phyloP scores from a whole-genome alignment of 2,329 filamentous ascomycete genomes.

The Aspergillus fumigatiaffinis region DNA sequence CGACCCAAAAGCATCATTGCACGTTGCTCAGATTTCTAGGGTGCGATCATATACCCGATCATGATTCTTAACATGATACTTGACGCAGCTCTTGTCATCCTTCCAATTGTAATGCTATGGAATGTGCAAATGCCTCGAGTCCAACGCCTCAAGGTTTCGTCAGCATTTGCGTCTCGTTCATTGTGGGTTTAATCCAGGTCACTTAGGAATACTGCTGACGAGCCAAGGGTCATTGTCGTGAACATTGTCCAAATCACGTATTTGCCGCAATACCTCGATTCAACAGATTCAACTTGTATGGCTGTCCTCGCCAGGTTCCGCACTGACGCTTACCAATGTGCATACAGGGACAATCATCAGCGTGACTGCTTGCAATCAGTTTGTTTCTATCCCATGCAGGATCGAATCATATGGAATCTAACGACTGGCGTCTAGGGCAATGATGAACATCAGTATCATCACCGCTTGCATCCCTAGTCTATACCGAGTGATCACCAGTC shows the following conservation, averaged over 20 bases:
- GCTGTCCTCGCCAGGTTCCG: not conserved
- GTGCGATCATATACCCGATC: slow-evolving; percentile 8
- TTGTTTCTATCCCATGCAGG: too few relatives aligned
- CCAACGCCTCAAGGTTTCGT: slow-evolving; percentile 1
- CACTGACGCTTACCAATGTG: not conserved
- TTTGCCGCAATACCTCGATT: slow-evolving; percentile 7
- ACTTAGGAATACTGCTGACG: not conserved
- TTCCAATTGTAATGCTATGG: slow-evolving; percentile 8
- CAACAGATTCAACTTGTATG: slow-evolving; percentile 11
- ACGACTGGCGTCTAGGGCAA: not conserved
- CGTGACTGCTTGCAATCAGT: slow-evolving; percentile 12
- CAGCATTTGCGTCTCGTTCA: slow-evolving; percentile 3
- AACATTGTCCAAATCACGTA: not conserved
- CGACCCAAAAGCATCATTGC: not conserved
- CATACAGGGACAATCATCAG: slow-evolving; percentile 9
- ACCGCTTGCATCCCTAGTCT: slow-evolving; percentile 13
- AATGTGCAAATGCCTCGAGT: slow-evolving; percentile 9
- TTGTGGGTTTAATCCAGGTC: not conserved
- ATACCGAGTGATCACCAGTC: slow-evolving; percentile 9
- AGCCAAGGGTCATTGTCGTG: not conserved
- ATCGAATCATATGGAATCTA: too few relatives aligned
- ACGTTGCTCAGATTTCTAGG: slow-evolving; percentile 5
- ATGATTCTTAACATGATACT: slow-evolving; percentile 6
- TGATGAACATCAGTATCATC: slow-evolving; percentile 14
- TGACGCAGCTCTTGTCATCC: slow-evolving; percentile 3